Evolutionary conservation across 2,329 filamentous ascomycete genomes (phyloP).

Genomic region (Sordariomycetes sp.): DNA sequence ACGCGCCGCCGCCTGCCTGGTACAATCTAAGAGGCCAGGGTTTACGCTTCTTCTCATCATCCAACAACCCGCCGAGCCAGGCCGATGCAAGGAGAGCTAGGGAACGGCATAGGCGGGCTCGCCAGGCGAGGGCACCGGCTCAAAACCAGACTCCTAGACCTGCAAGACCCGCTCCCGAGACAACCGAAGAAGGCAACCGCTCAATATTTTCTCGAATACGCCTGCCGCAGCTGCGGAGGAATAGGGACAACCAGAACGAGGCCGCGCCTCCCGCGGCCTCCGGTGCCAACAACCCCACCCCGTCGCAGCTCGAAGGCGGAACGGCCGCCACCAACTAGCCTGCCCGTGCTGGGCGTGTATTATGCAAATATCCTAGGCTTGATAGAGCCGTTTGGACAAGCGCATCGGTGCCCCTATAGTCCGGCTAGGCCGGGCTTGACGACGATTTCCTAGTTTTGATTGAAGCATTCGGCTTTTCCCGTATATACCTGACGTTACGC

Average conservation of each 20-base stretch:
- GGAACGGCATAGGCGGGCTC: background rate
- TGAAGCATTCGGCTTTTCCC: background rate
- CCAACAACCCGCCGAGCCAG: background rate
- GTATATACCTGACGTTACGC: background rate
- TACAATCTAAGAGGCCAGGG: constrained; percentile 19
- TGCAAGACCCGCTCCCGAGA: background rate
- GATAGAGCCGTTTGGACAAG: background rate
- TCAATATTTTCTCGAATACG: background rate
- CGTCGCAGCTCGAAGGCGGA: background rate
- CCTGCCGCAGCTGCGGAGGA: background rate
- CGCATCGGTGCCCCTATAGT: background rate
- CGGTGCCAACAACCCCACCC: background rate
- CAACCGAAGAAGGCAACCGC: background rate
- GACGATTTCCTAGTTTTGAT: background rate
- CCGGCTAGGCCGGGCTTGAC: background rate
- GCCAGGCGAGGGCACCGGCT: background rate
- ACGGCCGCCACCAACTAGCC: background rate
- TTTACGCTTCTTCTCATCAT: background rate
- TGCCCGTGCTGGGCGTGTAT: background rate
- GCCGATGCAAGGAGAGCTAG: background rate
- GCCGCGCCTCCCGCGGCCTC: background rate
- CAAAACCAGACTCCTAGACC: background rate
- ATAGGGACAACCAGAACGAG: background rate
- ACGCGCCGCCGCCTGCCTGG: constrained; percentile 26
- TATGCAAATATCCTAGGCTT: background rate